Evolutionary conservation across 2,329 filamentous ascomycete species (phyloP), one percentile per base, ranked within the genome.

Genomic region (Trichoderma atrobrunneum): DNA sequence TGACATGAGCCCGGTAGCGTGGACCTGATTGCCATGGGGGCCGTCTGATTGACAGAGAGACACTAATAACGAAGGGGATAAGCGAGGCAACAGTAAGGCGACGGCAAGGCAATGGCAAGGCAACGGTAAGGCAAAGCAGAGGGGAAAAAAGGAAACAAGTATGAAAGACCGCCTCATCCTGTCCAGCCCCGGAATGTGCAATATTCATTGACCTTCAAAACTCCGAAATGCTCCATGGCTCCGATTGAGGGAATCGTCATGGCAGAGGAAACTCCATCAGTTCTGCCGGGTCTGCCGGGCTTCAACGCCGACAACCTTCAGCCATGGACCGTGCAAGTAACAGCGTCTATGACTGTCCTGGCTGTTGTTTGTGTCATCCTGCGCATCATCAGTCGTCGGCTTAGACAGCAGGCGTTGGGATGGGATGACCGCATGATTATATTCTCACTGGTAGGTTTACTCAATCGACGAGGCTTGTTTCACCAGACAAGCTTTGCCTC

Each of bases 371-470:
- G 78, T 6, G 82, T 86, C 8, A 76, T 67, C 16, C 77, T 86
- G 28, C 80, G 85, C 10, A 61, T 86, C 7, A 43, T 82, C 14
- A 82, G 82, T 71, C 82, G 84, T 7, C 79, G 78, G 56, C 74
- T 84, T 62, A 83, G 82, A 66, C 78, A 76, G 11, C 84, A 84
- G 68, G 72, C 76, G 64, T 74, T 86, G 10, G 85, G 84, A 84
- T 85, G 83, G 84, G 85, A 86, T 78, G 85, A 86, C 75, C 84
- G 80, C 74, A 81, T 85, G 79, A 84, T 86, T 68, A 72, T 86
- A 2, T 85, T 83, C 71, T 85, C 84, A 16, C 81, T 84, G 83
- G 84, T 86, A 75, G n/a, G 75, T 72, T 32, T 21, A 7, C 48
- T 54, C n/a, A 54, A 54, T 3, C 43, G 43, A 7, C 5, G n/a